These are phyloP conservation scores for Celoporthe dispersa DNA, from an alignment of 2,329 filamentous ascomycete genomes.

Conservation along the genomic window DNA sequence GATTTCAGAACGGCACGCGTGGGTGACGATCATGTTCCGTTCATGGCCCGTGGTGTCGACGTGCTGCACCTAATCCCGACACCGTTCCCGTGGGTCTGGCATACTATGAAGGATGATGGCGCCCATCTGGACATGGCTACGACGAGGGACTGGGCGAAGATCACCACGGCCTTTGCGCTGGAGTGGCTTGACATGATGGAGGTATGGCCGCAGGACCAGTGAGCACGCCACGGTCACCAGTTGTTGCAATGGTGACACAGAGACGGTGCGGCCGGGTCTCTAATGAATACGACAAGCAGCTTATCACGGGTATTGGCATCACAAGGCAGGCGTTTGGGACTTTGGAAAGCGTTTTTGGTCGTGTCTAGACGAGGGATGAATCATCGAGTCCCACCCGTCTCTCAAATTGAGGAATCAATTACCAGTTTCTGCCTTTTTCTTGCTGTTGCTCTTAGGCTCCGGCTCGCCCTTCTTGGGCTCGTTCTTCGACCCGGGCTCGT, in stretches of 20 bases:
- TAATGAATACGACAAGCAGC: neutral
- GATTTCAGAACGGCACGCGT: conserved; percentile 60
- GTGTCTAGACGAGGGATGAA: neutral
- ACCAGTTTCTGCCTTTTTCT: conserved; percentile 26
- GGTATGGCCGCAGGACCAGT: conserved; percentile 27
- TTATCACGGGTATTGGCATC: neutral
- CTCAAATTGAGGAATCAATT: conserved; percentile 24
- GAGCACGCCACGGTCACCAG: neutral
- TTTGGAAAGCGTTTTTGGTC: conserved; percentile 1
- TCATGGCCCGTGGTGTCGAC: conserved; percentile 83
- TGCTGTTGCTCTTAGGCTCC: conserved; percentile 28
- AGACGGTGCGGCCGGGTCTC: neutral
- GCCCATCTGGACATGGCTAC: conserved; percentile 81
- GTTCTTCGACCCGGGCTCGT: conserved; percentile 47
- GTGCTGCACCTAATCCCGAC: conserved; percentile 87
- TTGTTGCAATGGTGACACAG: neutral
- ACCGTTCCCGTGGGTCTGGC: conserved; percentile 86
- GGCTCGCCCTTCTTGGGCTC: conserved; percentile 31
- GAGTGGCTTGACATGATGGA: conserved; percentile 84
- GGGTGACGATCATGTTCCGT: conserved; percentile 90
- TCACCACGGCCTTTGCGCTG: conserved; percentile 81
- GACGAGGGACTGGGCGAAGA: conserved; percentile 83
- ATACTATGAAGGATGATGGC: conserved; percentile 80
- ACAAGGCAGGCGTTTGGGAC: neutral
- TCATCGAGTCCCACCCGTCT: neutral